Conservation (phyloP, 1,284 basidiomycete genomes). For the Pseudomicrostroma phylloplanum region DNA sequence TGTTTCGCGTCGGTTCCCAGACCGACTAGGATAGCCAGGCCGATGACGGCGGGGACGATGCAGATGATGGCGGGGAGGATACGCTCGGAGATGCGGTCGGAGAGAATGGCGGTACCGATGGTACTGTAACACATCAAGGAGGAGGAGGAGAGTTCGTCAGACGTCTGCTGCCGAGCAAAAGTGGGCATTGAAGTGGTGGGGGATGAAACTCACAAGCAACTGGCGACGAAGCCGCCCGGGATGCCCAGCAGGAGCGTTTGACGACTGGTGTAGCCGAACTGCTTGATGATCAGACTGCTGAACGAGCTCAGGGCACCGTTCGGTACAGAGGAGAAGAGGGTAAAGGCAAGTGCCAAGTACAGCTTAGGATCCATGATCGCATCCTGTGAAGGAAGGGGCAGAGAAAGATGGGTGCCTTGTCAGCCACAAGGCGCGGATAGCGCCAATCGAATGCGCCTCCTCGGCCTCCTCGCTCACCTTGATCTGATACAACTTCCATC, state of each 20-base stretch:
- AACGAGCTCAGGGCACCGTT: conserved; percentile 18
- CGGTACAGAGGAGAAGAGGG: conserved; percentile 5
- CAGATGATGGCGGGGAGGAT: conserved; percentile 63
- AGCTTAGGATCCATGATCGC: neutral
- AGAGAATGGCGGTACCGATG: conserved; percentile 57
- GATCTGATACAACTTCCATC: conserved; percentile 53
- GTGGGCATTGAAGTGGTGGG: neutral
- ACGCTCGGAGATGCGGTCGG: conserved; percentile 40
- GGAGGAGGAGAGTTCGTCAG: neutral
- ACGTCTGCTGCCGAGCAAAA: neutral
- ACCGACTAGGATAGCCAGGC: conserved; percentile 60
- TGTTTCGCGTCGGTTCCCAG: conserved; percentile 54
- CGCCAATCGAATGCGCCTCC: no score
- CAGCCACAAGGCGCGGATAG: no score
- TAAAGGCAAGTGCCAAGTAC: neutral
- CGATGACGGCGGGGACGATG: conserved; percentile 62
- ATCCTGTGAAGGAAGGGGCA: neutral
- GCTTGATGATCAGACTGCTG: conserved; percentile 14
- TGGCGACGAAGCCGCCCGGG: conserved; percentile 59
- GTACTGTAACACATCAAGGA: conserved; percentile 43
- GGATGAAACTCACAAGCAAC: conserved; percentile 45
- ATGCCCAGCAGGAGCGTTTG: conserved; percentile 63
- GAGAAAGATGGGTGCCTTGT: no score
- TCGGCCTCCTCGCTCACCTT: neutral
- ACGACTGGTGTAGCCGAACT: conserved; percentile 63